phyloP scores from a whole-genome alignment of 768 basidiomycete species.

The Mycena vitilis region DNA sequence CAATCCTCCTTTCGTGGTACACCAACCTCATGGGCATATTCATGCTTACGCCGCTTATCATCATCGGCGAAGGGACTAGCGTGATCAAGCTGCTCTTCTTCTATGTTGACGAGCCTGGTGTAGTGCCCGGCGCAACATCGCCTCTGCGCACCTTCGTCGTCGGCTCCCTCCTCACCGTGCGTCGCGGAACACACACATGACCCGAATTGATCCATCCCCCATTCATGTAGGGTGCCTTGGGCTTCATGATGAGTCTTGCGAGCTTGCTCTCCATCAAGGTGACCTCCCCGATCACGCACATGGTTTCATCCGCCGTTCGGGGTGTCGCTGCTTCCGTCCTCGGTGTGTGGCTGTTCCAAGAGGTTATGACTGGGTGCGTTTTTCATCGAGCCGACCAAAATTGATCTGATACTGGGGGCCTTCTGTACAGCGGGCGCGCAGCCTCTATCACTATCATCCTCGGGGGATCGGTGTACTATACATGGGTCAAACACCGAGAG shows the following conservation, averaged over 20 bases:
- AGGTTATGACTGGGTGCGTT: constrained; percentile 82
- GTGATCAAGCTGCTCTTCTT: constrained; percentile 69
- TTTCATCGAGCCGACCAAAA: not conserved
- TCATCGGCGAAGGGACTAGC: constrained; percentile 79
- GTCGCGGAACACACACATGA: too few relatives aligned
- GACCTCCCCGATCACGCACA: constrained; percentile 97
- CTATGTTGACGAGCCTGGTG: constrained; percentile 51
- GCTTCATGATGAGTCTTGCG: constrained; percentile 95
- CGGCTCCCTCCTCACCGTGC: constrained; percentile 77
- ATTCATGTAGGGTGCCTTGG: constrained; percentile 67
- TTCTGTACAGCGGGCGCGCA: constrained; percentile 73
- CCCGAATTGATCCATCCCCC: too few relatives aligned
- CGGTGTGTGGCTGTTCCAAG: constrained; percentile 83
- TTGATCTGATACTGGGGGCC: not conserved
- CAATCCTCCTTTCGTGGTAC: constrained; percentile 91
- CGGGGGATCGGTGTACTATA: constrained; percentile 85
- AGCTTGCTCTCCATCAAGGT: constrained; percentile 95
- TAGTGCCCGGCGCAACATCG: constrained; percentile 54
- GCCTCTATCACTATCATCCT: constrained; percentile 87
- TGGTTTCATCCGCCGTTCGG: constrained; percentile 95
- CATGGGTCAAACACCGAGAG: constrained; percentile 87
- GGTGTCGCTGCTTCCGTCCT: constrained; percentile 93
- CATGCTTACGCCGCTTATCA: constrained; percentile 76
- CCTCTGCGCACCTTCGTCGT: constrained; percentile 75
- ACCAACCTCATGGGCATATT: constrained; percentile 85